These are phyloP conservation scores for Buddleja alternifolia DNA, from an alignment of 257 asterid genomes.

Conservation along the genomic window DNA sequence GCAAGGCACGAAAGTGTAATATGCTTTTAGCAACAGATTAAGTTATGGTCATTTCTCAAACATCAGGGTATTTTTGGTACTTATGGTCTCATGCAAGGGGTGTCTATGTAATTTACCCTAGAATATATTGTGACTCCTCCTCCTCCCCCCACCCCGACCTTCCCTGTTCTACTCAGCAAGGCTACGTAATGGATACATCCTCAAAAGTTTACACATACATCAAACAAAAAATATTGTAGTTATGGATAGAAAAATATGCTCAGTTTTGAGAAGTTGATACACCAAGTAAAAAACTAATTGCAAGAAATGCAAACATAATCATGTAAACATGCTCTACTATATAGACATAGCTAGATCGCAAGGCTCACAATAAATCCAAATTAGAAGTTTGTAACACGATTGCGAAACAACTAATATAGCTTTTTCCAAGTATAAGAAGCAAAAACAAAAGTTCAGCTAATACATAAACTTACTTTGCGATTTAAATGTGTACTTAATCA, in stretches of 20 bases:
- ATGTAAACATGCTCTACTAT: not conserved
- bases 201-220: not conserved
- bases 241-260: not conserved
- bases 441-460: not conserved
- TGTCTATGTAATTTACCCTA: too few relatives aligned
- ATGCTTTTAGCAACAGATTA: too few relatives aligned
- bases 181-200: not conserved
- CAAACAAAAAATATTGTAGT: too few relatives aligned
- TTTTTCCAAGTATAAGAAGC: not conserved
- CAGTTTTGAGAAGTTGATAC: not conserved
- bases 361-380: not conserved
- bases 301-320: slow-evolving; percentile 4
- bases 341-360: not conserved
- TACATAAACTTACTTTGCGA: slow-evolving; percentile 14
- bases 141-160: not conserved
- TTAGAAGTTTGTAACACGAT: not conserved
- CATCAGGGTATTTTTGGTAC: too few relatives aligned
- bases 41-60: too few relatives aligned
- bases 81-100: too few relatives aligned
- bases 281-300: not conserved
- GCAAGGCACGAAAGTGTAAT: too few relatives aligned
- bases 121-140: too few relatives aligned
- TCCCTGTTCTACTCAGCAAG: not conserved
- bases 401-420: not conserved
- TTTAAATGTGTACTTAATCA: not conserved